Evolutionary conservation across 352 stramenopile species (phyloP).

Genomic region (Phytophthora brassicae): DNA sequence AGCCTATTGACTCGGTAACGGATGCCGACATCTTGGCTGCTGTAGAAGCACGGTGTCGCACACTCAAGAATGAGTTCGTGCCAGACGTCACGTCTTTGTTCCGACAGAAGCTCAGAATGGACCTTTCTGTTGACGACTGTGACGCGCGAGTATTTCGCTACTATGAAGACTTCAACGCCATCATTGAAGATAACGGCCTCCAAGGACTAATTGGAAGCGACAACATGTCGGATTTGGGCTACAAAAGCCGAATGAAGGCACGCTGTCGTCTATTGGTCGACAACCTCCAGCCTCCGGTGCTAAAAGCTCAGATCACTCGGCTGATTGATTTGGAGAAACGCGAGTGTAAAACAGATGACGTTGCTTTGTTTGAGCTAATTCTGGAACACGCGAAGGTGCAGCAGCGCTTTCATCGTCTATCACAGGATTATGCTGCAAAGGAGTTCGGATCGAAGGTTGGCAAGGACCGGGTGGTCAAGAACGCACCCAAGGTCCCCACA

Average conservation of each 20-base stretch:
- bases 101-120: constrained; percentile 9
- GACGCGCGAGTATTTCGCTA: constrained; percentile 11
- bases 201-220: constrained; percentile 4
- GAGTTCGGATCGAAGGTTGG: too few relatives aligned
- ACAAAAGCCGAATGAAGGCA: background rate
- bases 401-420: constrained; percentile 1
- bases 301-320: constrained; percentile 2
- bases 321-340: constrained; percentile 3
- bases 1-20: constrained; percentile 1
- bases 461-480: too few relatives aligned
- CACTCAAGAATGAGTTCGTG: constrained; percentile 19
- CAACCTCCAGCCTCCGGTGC: background rate
- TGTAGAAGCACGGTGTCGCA: constrained; percentile 3
- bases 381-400: constrained; percentile 7
- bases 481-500: too few relatives aligned
- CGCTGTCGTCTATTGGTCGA: constrained; percentile 5
- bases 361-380: constrained; percentile 5
- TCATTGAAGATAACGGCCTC: constrained; percentile 8
- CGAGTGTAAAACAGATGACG: constrained; percentile 12
- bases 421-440: background rate
- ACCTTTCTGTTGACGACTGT: constrained; percentile 11
- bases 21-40: constrained; percentile 14
- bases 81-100: constrained; percentile 21
- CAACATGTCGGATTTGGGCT: background rate
- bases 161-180: constrained; percentile 15